Base-by-base conservation (phyloP, 75 land plant species). In the Cupressus sempervirens region DNA sequence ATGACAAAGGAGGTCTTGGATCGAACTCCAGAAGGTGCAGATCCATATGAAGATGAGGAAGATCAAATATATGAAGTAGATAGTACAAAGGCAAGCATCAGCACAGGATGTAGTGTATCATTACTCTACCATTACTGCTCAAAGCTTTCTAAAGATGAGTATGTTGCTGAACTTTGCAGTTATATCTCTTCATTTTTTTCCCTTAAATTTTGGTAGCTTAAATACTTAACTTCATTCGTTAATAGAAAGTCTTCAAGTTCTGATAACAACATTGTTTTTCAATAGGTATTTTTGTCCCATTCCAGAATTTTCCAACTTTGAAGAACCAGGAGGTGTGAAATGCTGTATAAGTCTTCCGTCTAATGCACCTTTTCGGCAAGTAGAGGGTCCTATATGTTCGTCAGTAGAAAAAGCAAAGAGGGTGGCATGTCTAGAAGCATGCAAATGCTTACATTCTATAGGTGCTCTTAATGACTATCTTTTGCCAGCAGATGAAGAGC, bases 51-150 rank as follows among this genome's bases (percentile, higher is more conserved):
- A 81, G 46, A 41, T 35, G 81, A 85, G 56, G 92, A 92, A 80
- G 94, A 88, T 77, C 84, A 85, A 29, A 84, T 82, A 4, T 98
- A 93, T 82, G 84, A 85, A 88, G 99, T 96, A 30, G 92, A 92
- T 68, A 87, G 82, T 38, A 93, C 99, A 50, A 97, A 97, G 32
- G 99, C 99, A 13, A 87, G 88, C 48, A 91, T 94, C 56, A 96
- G 90, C 86, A 86, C 91, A 67, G 90, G 85, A 26, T 94, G 89
- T 58, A 93, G 97, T 89, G 86, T 96, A 73, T 91, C 94, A 20
- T 88, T 98, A 83, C 99, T 98, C 30, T 92, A 96, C 84, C 93
- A 85, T 23, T 98, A 93, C 83, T 98, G 98, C 85, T 94, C 94
- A 36, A 97, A 90, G 85, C 97, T 98, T 26, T 87, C 94, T 3